Evolutionary conservation across 257 asterid genomes (phyloP).

Genomic region (Solanum piurae): DNA sequence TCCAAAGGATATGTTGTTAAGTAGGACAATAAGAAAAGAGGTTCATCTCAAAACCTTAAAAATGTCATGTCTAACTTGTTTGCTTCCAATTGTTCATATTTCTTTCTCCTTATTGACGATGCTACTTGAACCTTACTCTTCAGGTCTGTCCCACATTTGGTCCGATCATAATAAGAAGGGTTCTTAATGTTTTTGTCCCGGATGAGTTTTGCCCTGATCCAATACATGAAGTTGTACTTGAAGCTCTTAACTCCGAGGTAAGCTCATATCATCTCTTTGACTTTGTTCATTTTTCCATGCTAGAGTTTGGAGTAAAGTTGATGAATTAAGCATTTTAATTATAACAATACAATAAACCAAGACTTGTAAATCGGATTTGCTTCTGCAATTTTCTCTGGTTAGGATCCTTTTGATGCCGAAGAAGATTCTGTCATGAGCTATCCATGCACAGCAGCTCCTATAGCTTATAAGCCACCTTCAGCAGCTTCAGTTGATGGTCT

Average conservation of each 20-base stretch:
- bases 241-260: slow-evolving; percentile 62
- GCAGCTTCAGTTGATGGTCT: slow-evolving; percentile 42
- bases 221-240: slow-evolving; percentile 48
- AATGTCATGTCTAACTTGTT: background rate
- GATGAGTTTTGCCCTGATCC: slow-evolving; percentile 86
- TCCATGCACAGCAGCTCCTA: slow-evolving; percentile 54
- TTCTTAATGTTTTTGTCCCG: slow-evolving; percentile 55
- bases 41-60: slow-evolving; percentile 14
- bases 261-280: slow-evolving; percentile 2
- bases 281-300: background rate
- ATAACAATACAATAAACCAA: background rate
- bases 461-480: slow-evolving; percentile 56
- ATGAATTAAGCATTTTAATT: background rate
- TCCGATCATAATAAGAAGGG: slow-evolving; percentile 54
- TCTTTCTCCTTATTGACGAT: background rate
- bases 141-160: slow-evolving; percentile 87
- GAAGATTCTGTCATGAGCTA: slow-evolving; percentile 27
- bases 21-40: slow-evolving; percentile 64
- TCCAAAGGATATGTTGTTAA: slow-evolving; percentile 74
- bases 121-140: background rate
- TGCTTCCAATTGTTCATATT: background rate
- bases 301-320: background rate
- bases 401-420: slow-evolving; percentile 38
- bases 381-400: background rate
- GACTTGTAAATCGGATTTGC: background rate